Percentiles rank a stretch among this genome's conserved stretches.
Evolutionary conservation across 169 alveolate genomes (phyloP).

Genomic region (Eimeria praecox): DNA sequence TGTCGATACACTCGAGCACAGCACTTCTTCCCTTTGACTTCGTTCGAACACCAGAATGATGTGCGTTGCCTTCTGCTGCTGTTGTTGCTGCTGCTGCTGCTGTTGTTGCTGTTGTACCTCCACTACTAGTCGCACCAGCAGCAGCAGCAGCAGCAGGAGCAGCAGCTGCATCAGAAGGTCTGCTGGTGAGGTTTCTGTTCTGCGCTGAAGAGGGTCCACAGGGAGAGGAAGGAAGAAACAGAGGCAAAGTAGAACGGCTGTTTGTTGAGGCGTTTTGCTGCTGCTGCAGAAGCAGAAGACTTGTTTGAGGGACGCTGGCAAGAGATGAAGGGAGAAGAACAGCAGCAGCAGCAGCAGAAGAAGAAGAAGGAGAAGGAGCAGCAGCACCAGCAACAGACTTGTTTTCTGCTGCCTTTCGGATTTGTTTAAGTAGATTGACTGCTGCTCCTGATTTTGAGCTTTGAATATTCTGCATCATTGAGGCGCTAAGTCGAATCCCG

Average conservation of each 20-base stretch:
- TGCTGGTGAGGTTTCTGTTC: neutral
- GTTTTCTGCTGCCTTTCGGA: neutral
- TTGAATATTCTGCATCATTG: neutral
- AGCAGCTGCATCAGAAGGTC: neutral
- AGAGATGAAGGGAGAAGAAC: neutral
- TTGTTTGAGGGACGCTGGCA: neutral
- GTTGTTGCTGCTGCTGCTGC: neutral
- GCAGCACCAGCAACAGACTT: no score
- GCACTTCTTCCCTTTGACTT: slow-evolving; percentile 22
- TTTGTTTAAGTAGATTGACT: neutral
- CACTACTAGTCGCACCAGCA: neutral
- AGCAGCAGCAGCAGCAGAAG: neutral
- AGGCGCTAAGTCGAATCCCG: neutral
- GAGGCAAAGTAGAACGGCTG: neutral
- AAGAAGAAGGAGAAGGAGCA: neutral
- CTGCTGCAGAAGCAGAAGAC: neutral
- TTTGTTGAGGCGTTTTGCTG: neutral
- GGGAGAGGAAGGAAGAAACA: no score
- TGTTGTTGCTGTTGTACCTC: neutral
- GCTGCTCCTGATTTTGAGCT: slow-evolving; percentile 59
- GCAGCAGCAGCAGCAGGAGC: neutral
- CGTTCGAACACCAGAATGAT: neutral
- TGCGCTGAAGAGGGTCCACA: neutral
- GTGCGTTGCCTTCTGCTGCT: neutral
- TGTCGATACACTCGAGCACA: slow-evolving; percentile 26